A percentile compares a stretch with the other conserved stretches of the same genome.
Evolutionary conservation across 768 basidiomycete species (phyloP).

Genomic region (Boletus tylopilopsis): DNA sequence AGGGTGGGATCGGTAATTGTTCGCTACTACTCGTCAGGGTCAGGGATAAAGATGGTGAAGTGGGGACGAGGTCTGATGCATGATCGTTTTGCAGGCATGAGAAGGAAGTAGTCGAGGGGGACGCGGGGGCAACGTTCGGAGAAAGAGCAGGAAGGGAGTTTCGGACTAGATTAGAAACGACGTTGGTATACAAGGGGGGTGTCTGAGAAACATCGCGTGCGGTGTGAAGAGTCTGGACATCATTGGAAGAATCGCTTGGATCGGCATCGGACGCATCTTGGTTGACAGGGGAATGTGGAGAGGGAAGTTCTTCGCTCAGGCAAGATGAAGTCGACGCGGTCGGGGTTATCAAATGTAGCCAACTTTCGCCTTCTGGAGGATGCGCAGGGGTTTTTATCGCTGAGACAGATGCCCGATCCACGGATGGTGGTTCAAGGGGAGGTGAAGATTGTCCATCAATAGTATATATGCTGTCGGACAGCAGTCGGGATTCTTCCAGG

Average conservation of each 20-base stretch:
- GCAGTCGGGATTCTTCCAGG: constrained; percentile 48
- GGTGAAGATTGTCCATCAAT: constrained; percentile 7
- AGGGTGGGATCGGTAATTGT: constrained; percentile 9
- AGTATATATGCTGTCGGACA: constrained; percentile 9
- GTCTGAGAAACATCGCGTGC: constrained; percentile 10
- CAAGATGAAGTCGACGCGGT: constrained; percentile 19
- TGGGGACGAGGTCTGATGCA: constrained; percentile 7
- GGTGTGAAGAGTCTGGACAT: background rate
- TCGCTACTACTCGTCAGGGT: constrained; percentile 16
- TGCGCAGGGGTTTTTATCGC: constrained; percentile 12
- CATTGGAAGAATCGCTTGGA: constrained; percentile 4
- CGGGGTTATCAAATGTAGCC: constrained; percentile 30
- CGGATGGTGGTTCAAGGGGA: constrained; percentile 6
- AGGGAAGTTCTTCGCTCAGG: constrained; percentile 25
- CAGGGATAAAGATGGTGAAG: constrained; percentile 14
- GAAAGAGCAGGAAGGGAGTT: constrained; percentile 11
- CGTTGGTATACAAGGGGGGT: constrained; percentile 25
- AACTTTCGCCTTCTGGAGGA: constrained; percentile 28
- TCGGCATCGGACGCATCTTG: constrained; percentile 12
- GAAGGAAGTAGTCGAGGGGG: constrained; percentile 1
- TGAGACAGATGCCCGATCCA: constrained; percentile 16
- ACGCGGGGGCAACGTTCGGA: constrained; percentile 4
- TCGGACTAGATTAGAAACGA: constrained; percentile 19
- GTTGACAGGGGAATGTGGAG: constrained; percentile 20
- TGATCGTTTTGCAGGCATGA: constrained; percentile 14